Conservation (phyloP, 345 rosid genomes). For the Syzygium grande region DNA sequence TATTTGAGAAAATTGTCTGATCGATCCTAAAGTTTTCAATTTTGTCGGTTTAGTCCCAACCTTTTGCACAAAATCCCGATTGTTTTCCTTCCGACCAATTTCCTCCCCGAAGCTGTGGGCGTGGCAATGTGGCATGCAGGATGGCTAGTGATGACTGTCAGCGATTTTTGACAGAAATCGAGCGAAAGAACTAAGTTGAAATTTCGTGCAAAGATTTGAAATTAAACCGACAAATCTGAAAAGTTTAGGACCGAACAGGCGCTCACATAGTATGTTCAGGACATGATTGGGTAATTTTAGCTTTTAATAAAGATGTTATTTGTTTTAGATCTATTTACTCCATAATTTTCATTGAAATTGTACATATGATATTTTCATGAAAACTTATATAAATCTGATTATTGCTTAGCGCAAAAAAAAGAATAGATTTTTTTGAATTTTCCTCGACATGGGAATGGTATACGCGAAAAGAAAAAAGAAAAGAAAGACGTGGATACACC, state of each 20-base stretch:
- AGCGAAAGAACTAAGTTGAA: no score
- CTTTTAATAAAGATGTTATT: no score
- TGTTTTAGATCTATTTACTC: not conserved
- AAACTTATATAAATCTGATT: not conserved
- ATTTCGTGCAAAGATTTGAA: rapidly evolving
- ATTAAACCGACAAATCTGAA: rapidly evolving
- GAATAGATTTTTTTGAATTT: not conserved
- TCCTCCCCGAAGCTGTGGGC: no score
- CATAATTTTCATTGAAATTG: not conserved
- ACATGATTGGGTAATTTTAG: no score
- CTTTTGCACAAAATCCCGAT: no score
- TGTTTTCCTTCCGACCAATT: no score
- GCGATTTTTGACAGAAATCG: no score
- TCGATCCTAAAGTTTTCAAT: no score
- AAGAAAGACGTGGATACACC: not conserved
- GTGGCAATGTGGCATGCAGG: no score
- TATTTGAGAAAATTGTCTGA: no score
- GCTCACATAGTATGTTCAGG: rapidly evolving
- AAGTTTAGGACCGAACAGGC: rapidly evolving
- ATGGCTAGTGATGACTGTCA: no score
- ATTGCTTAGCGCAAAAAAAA: not conserved
- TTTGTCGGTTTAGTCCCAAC: no score
- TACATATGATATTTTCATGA: not conserved
- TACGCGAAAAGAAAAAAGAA: not conserved
- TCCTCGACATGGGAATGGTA: not conserved